Evolutionary conservation across 805 yeast species (phyloP), one percentile per base, ranked within the genome.

Genomic region (Candida yuanshanica): DNA sequence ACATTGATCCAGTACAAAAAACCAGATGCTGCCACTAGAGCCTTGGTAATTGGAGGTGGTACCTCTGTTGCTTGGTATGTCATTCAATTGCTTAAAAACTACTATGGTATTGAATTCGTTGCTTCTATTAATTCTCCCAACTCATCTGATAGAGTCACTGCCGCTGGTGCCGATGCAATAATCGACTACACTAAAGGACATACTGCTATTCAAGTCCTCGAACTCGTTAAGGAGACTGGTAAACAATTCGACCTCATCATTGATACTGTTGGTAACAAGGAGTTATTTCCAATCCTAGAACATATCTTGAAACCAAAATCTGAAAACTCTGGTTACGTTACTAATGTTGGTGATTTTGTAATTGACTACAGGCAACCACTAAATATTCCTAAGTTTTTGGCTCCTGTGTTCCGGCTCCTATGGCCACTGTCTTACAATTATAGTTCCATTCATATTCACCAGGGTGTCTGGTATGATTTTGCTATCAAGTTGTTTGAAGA

Each of bases 41-140:
- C 83, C 4, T 65, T 84, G 36, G 70, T 86, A 17, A 64, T 83
- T 36, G 95, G 95, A 29, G 91, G 83, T 20, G 80, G 84, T 8
- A 79, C 95, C 1, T 63, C 81, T 12, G 89, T 83, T 13, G 89
- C 90, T 18, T 56, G 69, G 22, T 69, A 66, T 44, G 66, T 72
- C 4, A 64, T 77, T 26, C 85, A 80, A 57, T 57, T 83, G 32
- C 76, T 81, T 9, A 80, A 74, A 56, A 58, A 69, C 31, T 56
- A 62, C 36, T 66, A 66, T 42, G 60, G 68, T 2, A 75, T 77
- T 8, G 62, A 63, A 20, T 69, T 69, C 11, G 74, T 86, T 18
- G 80, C 75, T 5, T 79, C 75, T 20, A 69, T 79, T 3, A 75
- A 81, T 53, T 77, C 83, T 3, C 59, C 71, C 0, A 55, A 64